These are phyloP conservation scores for Curvularia spicifera DNA, from an alignment of 2,329 filamentous ascomycete genomes.

Conservation along the genomic window DNA sequence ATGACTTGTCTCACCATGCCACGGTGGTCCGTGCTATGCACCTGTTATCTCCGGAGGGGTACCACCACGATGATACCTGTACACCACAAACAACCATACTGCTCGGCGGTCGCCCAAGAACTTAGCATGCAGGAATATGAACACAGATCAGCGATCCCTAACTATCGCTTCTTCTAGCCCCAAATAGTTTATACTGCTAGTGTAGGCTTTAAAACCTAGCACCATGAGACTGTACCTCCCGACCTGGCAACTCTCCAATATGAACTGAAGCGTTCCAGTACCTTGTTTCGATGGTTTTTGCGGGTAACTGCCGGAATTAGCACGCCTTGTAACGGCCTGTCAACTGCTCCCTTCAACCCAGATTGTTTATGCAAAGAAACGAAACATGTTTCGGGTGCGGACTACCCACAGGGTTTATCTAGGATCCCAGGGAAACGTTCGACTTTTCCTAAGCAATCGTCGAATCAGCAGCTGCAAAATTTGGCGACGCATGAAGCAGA, in stretches of 20 bases:
- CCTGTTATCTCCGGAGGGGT: slow-evolving; percentile 27
- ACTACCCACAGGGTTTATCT: slow-evolving; percentile 9
- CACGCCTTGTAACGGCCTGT: background rate
- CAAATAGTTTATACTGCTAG: background rate
- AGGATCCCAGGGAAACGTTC: slow-evolving; percentile 17
- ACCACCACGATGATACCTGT: slow-evolving; percentile 1
- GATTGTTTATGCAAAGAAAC: slow-evolving; percentile 23
- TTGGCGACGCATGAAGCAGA: slow-evolving; percentile 27
- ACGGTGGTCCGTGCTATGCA: slow-evolving; percentile 32
- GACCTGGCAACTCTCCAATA: background rate
- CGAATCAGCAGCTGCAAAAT: background rate
- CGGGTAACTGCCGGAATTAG: background rate
- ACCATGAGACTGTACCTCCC: background rate
- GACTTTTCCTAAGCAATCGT: background rate
- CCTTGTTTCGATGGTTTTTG: background rate
- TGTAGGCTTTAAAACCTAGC: background rate
- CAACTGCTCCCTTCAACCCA: background rate
- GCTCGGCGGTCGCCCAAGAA: background rate
- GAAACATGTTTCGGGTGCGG: slow-evolving; percentile 39
- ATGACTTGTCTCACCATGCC: slow-evolving; percentile 28
- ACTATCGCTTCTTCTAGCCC: background rate
- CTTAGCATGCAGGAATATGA: background rate
- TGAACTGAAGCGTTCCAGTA: background rate
- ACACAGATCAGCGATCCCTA: background rate
- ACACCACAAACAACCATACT: background rate